These are phyloP conservation scores for Hymenoscyphus scutula DNA, from an alignment of 2,329 filamentous ascomycete species.

Conservation along the genomic window DNA sequence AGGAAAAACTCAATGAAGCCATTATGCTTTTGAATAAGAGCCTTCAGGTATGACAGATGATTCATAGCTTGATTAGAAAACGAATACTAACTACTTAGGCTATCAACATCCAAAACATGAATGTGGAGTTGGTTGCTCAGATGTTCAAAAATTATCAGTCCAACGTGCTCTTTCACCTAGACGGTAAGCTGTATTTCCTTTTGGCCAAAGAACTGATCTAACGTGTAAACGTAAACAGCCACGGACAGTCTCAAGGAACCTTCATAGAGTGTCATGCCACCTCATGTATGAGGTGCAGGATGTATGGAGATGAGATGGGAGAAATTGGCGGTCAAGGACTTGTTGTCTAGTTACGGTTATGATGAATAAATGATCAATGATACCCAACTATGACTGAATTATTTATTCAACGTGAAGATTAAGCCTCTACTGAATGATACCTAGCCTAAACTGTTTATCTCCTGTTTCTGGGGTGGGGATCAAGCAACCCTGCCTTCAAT, in stretches of 20 bases:
- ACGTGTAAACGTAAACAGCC: constrained; percentile 48
- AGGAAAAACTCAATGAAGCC: constrained; percentile 98
- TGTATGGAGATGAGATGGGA: background rate
- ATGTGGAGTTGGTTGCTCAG: constrained; percentile 93
- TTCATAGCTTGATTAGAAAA: background rate
- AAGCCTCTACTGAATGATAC: background rate
- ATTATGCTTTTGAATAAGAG: constrained; percentile 90
- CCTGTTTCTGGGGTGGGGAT: background rate
- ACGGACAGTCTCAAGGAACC: constrained; percentile 83
- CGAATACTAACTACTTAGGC: constrained; percentile 54
- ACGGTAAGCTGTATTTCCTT: constrained; percentile 59
- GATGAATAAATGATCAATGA: constrained; percentile 17
- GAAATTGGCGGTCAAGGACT: background rate
- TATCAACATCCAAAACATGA: constrained; percentile 98
- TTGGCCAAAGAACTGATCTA: constrained; percentile 19
- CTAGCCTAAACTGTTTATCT: too few relatives aligned
- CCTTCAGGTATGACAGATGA: constrained; percentile 63
- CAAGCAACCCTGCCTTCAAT: background rate
- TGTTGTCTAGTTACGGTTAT: background rate
- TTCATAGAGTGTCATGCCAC: constrained; percentile 43
- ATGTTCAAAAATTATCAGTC: constrained; percentile 99
- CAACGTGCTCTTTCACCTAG: constrained; percentile 93
- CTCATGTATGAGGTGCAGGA: background rate
- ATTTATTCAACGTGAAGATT: background rate
- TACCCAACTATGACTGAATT: constrained; percentile 3